These are phyloP conservation scores for Naganishia cerealis DNA, from an alignment of 1,284 basidiomycete species.

Conservation along the genomic window DNA sequence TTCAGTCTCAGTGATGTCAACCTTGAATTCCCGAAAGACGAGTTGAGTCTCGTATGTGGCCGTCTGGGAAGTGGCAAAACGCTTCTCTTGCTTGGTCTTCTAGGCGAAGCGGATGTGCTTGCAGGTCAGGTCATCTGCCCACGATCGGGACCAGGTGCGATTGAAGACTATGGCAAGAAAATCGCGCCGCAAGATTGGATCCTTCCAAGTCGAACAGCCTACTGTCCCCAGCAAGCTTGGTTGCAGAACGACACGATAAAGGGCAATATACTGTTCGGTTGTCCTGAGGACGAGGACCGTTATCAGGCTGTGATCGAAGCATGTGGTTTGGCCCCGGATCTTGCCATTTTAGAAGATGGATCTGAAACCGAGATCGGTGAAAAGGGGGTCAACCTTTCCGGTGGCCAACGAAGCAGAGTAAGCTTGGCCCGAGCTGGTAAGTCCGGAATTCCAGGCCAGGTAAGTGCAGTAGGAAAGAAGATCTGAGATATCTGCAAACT, in stretches of 20 bases:
- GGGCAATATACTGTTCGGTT: conserved; percentile 69
- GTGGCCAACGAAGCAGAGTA: conserved; percentile 12
- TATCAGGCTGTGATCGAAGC: conserved; percentile 74
- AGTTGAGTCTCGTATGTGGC: conserved; percentile 78
- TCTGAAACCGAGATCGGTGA: conserved; percentile 70
- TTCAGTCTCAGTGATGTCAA: conserved; percentile 79
- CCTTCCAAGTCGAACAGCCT: conserved; percentile 61
- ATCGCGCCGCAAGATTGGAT: conserved; percentile 65
- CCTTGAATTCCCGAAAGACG: conserved; percentile 72
- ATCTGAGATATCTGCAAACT: conserved; percentile 69
- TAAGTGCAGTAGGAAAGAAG: conserved; percentile 62
- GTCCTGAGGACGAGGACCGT: conserved; percentile 63
- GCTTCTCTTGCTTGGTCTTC: conserved; percentile 71
- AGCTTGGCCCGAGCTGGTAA: conserved; percentile 34
- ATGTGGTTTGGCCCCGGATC: conserved; percentile 74
- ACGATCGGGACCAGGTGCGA: conserved; percentile 74
- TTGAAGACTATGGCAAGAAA: conserved; percentile 61
- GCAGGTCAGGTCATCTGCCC: conserved; percentile 70
- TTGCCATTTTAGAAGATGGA: conserved; percentile 73
- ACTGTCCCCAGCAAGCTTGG: conserved; percentile 82
- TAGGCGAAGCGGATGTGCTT: conserved; percentile 84
- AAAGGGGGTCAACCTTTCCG: conserved; percentile 59
- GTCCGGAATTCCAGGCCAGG: conserved; percentile 41
- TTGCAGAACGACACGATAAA: conserved; percentile 62
- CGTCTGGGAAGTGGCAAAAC: conserved; percentile 69